Evolutionary conservation across 352 stramenopile species (phyloP).

Genomic region (Pilasporangium apinafurcum): DNA sequence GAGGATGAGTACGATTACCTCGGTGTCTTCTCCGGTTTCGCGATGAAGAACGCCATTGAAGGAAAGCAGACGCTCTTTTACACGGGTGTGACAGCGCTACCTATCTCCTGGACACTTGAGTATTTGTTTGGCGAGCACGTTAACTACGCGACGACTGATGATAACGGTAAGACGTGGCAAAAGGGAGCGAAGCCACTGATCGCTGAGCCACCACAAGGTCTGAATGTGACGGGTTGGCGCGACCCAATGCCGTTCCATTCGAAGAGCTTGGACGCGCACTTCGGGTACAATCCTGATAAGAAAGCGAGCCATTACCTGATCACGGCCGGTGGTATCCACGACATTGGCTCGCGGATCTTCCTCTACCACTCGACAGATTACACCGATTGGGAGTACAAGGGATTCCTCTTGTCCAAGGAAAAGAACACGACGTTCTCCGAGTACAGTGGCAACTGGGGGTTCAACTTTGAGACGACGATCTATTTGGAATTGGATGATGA

Average conservation of each 20-base stretch:
- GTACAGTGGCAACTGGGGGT: constrained; percentile 53
- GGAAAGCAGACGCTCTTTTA: constrained; percentile 69
- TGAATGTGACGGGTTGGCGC: constrained; percentile 62
- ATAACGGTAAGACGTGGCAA: constrained; percentile 55
- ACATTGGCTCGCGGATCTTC: constrained; percentile 51
- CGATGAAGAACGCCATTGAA: constrained; percentile 44
- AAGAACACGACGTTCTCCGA: constrained; percentile 58
- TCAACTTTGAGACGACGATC: constrained; percentile 65
- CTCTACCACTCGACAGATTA: constrained; percentile 58
- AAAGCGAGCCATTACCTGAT: constrained; percentile 67
- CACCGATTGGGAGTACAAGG: constrained; percentile 62
- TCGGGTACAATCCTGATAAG: no score
- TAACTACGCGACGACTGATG: constrained; percentile 48
- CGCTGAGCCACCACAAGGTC: constrained; percentile 27
- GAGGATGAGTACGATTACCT: constrained; percentile 62
- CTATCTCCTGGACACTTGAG: constrained; percentile 31
- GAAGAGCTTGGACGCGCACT: constrained; percentile 28
- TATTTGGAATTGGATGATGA: constrained; percentile 53
- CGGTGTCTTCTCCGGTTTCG: constrained; percentile 72
- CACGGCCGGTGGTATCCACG: constrained; percentile 42
- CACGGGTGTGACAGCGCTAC: constrained; percentile 39
- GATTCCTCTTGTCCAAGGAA: constrained; percentile 42
- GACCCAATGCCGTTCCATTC: constrained; percentile 61
- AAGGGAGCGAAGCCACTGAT: constrained; percentile 45
- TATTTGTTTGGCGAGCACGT: constrained; percentile 71